Percentiles rank a stretch among this genome's conserved stretches.
phyloP scores from a whole-genome alignment of 345 rosid species.

The Melastoma malabathricum region DNA sequence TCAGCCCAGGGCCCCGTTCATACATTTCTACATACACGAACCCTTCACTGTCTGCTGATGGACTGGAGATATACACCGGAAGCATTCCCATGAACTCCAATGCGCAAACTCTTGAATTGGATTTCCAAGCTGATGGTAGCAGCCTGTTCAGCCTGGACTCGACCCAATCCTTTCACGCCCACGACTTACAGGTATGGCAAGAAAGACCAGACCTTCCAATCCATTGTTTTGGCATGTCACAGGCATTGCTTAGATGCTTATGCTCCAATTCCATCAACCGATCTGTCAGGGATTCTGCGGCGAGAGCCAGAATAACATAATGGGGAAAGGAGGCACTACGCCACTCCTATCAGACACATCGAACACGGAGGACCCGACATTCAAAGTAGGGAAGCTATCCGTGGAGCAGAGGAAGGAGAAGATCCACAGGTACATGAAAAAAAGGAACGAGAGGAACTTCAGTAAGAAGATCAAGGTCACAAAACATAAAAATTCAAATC shows the following conservation, averaged over 20 bases:
- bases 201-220: neutral
- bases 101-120: slow-evolving; percentile 36
- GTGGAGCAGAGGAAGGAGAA: slow-evolving; percentile 86
- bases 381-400: slow-evolving; percentile 66
- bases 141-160: slow-evolving; percentile 48
- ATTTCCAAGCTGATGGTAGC: slow-evolving; percentile 51
- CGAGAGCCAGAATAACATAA: slow-evolving; percentile 36
- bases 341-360: slow-evolving; percentile 47
- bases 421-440: slow-evolving; percentile 87
- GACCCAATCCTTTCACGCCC: slow-evolving; percentile 31
- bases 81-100: slow-evolving; percentile 32
- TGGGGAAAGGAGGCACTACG: slow-evolving; percentile 20
- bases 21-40: slow-evolving; percentile 29
- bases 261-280: too few relatives aligned
- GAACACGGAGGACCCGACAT: slow-evolving; percentile 57
- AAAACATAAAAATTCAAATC: too few relatives aligned
- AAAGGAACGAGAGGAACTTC: slow-evolving; percentile 88
- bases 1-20: slow-evolving; percentile 22
- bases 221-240: too few relatives aligned
- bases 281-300: slow-evolving; percentile 8
- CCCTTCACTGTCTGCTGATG: slow-evolving; percentile 32
- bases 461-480: slow-evolving; percentile 77
- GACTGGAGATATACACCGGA: slow-evolving; percentile 23
- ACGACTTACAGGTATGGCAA: slow-evolving; percentile 51
- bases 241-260: too few relatives aligned